A percentile compares a stretch with the other conserved stretches of the same genome.
phyloP scores from a whole-genome alignment of 306 rosid genomes.

The Acmispon strigosus region DNA sequence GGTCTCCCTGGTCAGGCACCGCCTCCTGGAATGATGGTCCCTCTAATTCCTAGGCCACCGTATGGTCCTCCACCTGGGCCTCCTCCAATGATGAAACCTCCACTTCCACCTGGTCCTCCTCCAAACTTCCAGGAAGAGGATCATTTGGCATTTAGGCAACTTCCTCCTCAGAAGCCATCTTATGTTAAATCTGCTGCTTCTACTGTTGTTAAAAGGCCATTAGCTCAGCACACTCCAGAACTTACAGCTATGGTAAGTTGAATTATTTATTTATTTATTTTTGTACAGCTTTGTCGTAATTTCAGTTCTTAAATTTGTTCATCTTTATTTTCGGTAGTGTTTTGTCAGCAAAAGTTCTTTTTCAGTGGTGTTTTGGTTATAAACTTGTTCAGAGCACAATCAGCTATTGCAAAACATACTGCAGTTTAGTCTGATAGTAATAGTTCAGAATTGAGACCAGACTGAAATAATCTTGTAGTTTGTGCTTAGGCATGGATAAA shows the following conservation, averaged over 20 bases:
- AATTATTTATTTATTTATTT: neutral
- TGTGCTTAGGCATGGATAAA: neutral
- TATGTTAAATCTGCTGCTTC: conserved; percentile 96
- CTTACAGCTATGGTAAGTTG: conserved; percentile 90
- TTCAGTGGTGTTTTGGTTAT: neutral
- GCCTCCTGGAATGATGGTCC: conserved; percentile 87
- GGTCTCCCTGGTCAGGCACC: conserved; percentile 67
- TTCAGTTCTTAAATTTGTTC: neutral
- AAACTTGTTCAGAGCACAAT: neutral
- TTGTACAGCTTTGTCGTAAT: neutral
- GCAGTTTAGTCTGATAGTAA: neutral
- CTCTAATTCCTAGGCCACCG: conserved; percentile 78
- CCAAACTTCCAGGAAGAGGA: conserved; percentile 77
- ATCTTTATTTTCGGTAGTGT: neutral
- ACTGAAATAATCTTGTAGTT: neutral
- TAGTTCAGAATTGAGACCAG: neutral
- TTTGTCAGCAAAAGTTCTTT: neutral
- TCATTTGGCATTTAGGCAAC: conserved; percentile 29
- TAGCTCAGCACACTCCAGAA: conserved; percentile 99
- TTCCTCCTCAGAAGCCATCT: conserved; percentile 75
- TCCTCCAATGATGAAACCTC: conserved; percentile 98
- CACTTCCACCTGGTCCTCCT: conserved; percentile 99
- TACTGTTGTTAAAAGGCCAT: conserved; percentile 92
- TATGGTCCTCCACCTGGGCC: conserved; percentile 97
- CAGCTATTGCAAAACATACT: neutral